Evolutionary conservation across 345 rosid species (phyloP).

Genomic region (Citrus sp.): DNA sequence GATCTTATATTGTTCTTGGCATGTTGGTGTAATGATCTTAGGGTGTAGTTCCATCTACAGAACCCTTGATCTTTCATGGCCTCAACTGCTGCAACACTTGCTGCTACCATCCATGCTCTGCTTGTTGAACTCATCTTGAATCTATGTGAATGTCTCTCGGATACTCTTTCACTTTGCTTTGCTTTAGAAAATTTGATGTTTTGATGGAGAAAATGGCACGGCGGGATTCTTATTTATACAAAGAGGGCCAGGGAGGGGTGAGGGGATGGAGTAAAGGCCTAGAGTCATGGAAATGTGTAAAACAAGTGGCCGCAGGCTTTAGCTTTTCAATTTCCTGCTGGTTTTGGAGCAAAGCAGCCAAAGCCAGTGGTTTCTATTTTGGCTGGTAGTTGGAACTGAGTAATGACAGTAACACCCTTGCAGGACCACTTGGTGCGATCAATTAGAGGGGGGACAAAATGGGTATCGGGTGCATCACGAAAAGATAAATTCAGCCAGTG

Average conservation of each 20-base stretch:
- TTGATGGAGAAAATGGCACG: not conserved
- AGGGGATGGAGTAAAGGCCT: not conserved
- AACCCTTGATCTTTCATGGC: conserved; percentile 61
- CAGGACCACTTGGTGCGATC: too few relatives aligned
- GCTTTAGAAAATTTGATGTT: not conserved
- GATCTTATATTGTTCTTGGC: conserved; percentile 38
- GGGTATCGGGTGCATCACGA: too few relatives aligned
- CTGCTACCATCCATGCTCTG: conserved; percentile 50
- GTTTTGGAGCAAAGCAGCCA: not conserved
- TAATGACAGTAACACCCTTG: too few relatives aligned
- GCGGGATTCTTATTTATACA: not conserved
- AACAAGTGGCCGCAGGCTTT: not conserved
- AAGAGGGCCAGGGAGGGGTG: too few relatives aligned
- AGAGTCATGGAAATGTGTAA: not conserved
- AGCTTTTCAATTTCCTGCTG: not conserved
- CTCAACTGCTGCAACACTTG: conserved; percentile 56
- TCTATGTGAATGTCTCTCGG: not conserved
- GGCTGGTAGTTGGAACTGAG: too few relatives aligned
- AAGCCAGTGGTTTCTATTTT: not conserved
- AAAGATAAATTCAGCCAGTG: too few relatives aligned
- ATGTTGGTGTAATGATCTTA: conserved; percentile 40
- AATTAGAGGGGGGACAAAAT: too few relatives aligned
- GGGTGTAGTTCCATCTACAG: conserved; percentile 52
- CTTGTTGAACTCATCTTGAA: conserved; percentile 24
- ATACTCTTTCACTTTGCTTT: not conserved